Conservation (phyloP, 2,329 filamentous ascomycete genomes). For the Periconia sp. region DNA sequence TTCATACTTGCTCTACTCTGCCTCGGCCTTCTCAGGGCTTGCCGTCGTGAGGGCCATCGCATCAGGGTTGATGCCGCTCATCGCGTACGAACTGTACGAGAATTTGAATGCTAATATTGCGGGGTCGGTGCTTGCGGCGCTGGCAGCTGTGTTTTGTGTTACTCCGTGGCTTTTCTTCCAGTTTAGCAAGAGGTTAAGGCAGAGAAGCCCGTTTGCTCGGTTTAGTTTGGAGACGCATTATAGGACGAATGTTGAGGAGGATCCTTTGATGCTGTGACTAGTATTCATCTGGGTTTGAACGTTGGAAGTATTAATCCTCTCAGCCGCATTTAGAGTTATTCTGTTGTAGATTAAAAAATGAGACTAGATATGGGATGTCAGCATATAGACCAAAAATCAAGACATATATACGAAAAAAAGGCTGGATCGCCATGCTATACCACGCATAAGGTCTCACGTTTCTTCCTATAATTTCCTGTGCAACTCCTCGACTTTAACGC, state of each 20-base stretch:
- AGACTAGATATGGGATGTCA: no score
- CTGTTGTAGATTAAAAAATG: no score
- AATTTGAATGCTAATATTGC: background rate
- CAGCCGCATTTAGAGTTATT: no score
- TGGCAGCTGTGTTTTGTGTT: background rate
- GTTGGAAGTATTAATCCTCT: no score
- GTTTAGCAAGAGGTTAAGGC: background rate
- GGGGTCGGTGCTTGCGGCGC: background rate
- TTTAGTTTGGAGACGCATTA: background rate
- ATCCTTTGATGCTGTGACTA: background rate
- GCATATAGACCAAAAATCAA: no score
- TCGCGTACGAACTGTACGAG: background rate
- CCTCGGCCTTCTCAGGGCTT: background rate
- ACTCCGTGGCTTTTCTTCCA: background rate
- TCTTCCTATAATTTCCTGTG: no score
- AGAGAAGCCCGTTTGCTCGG: background rate
- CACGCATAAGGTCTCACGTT: no score
- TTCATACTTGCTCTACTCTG: background rate
- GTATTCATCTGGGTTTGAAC: background rate
- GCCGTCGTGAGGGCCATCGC: background rate
- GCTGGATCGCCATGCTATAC: no score
- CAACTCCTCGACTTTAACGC: no score
- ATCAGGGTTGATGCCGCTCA: background rate
- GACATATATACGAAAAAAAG: no score
- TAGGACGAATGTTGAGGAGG: background rate